Evolutionary conservation across 2,329 filamentous ascomycete species (phyloP), one percentile per base, ranked within the genome.

Genomic region (Amesomyces nigricolor): DNA sequence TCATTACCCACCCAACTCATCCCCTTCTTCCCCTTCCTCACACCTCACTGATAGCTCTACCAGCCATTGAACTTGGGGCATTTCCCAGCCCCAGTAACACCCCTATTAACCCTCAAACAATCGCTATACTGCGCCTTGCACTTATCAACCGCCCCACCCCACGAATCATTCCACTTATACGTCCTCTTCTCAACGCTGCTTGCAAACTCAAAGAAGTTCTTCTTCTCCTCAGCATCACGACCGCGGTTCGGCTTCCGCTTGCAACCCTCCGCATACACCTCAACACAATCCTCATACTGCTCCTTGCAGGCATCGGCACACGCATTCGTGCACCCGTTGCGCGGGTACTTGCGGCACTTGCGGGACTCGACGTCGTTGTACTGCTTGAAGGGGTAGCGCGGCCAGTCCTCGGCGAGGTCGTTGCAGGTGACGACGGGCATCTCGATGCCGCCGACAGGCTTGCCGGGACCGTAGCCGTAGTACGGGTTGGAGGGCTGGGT

Each of bases 381-480:
- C 39, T 78, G 68, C 71, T 82, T 82, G 70, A 79, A 80, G 16
- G 72, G 72, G 60, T 75, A 73, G 51, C 61, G 61, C 8, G 61
- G 22, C 61, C 71, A 76, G 58, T 80, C 75, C 7, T 58, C 54
- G 56, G 70, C 64, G 40, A 76, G 61, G 61, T 82, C 78, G 67
- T 81, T 82, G 72, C 79, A 82, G 22, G 74, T 76, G 32, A 82
- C 72, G 53, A 78, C 67, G 45, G 79, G 79, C 51, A 82, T 68
- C 19, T 71, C 68, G 51, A 82, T 80, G 57, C 71, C 73, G 47
- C 77, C 79, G 14, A 81, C 76, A 2, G 77, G 73, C 49, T 73
- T 83, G 37, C 85, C 81, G 1, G 86, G 83, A 1, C 81, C 83
- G 65, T 91, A 92, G 51, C 82, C 83, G 62, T 78, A 80, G 66